Percentiles rank a stretch among this genome's conserved stretches.
These are phyloP conservation scores for Glycine latifolia DNA, from an alignment of 306 rosid species.

Conservation along the genomic window DNA sequence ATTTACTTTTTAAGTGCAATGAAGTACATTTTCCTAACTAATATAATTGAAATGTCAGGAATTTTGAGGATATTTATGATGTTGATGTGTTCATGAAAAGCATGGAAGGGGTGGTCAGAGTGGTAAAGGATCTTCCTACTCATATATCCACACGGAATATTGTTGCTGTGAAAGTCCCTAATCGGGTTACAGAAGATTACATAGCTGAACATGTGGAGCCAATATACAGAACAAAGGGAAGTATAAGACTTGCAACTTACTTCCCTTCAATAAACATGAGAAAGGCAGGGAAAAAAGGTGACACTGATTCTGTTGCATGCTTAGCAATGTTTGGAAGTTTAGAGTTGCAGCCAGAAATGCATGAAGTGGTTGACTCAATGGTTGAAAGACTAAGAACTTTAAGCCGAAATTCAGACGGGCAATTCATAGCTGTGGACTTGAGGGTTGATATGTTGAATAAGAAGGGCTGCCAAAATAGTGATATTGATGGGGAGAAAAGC, in stretches of 20 bases:
- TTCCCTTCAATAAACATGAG: constrained; percentile 85
- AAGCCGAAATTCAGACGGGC: constrained; percentile 75
- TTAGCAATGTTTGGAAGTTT: constrained; percentile 90
- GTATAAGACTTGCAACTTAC: constrained; percentile 76
- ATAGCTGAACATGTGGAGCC: constrained; percentile 71
- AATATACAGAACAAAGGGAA: constrained; percentile 63
- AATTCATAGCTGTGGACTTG: constrained; percentile 81
- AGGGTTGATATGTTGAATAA: constrained; percentile 75
- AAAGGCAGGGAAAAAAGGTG: constrained; percentile 57
- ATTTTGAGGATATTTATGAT: constrained; percentile 78
- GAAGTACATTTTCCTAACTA: constrained; percentile 20
- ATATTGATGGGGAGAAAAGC: constrained; percentile 58
- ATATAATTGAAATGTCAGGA: constrained; percentile 56
- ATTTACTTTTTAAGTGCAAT: neutral
- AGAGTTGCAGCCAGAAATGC: constrained; percentile 71
- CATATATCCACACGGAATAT: constrained; percentile 65
- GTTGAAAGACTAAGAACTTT: constrained; percentile 73
- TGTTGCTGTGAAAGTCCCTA: constrained; percentile 80
- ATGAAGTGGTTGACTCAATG: constrained; percentile 73
- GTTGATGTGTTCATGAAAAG: constrained; percentile 68
- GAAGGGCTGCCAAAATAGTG: constrained; percentile 68
- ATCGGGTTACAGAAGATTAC: constrained; percentile 79
- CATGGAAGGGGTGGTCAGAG: constrained; percentile 77
- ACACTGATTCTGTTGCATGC: constrained; percentile 72
- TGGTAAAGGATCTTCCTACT: constrained; percentile 66